These are phyloP conservation scores for Calendula officinalis DNA, from an alignment of 129 eudicot genomes.

Conservation along the genomic window DNA sequence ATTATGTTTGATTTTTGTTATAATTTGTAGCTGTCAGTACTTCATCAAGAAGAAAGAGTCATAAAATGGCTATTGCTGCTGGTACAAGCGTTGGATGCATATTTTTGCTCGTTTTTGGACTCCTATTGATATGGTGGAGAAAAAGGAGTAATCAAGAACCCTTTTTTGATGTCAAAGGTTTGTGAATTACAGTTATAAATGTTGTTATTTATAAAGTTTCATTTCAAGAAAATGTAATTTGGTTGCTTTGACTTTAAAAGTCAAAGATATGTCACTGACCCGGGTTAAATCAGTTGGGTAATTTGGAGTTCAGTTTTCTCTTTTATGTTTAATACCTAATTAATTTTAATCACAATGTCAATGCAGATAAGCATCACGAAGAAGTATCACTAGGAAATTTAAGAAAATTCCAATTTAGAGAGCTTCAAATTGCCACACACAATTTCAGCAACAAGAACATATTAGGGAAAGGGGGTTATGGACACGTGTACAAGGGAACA, in stretches of 20 bases:
- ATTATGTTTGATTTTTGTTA: conserved; percentile 4
- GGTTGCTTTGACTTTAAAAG: too few relatives aligned
- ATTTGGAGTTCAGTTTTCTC: neutral
- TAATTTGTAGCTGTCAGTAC: conserved; percentile 40
- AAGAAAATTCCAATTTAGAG: conserved; percentile 63
- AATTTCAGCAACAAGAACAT: conserved; percentile 79
- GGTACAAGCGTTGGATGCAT: conserved; percentile 59
- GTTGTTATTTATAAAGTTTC: neutral
- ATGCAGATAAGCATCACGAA: conserved; percentile 59
- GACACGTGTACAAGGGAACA: conserved; percentile 77
- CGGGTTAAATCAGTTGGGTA: too few relatives aligned
- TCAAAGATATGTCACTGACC: too few relatives aligned
- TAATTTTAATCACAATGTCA: neutral
- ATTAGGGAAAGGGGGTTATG: conserved; percentile 87
- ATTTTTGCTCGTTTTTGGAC: conserved; percentile 41
- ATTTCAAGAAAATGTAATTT: neutral
- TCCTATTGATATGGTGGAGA: conserved; percentile 56
- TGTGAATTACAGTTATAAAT: conserved; percentile 5
- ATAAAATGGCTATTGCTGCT: conserved; percentile 53
- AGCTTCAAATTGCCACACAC: conserved; percentile 77
- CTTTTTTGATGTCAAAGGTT: conserved; percentile 64
- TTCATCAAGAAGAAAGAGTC: conserved; percentile 39
- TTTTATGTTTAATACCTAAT: neutral
- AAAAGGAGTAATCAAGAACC: conserved; percentile 35
- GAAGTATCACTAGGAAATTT: conserved; percentile 79